Evolutionary conservation across 106 monocot genomes (phyloP).

Genomic region (Chionographis japonica): DNA sequence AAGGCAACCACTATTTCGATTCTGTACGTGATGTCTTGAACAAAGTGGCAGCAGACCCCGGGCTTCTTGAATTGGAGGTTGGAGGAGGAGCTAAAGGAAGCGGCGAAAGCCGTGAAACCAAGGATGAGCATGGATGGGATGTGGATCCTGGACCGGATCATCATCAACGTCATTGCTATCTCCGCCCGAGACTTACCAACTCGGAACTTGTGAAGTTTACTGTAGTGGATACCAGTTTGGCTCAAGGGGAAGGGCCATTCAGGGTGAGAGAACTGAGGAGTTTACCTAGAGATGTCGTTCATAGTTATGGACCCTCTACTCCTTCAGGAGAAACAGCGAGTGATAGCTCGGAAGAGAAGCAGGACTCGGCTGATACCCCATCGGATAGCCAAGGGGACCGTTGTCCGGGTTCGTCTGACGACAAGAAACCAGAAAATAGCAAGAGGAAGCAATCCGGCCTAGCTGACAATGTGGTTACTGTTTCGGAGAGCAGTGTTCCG

Average conservation of each 20-base stretch:
- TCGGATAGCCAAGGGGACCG: constrained; percentile 11
- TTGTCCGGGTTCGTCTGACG: neutral
- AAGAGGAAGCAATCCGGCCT: neutral
- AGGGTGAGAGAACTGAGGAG: constrained; percentile 52
- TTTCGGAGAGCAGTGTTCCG: neutral
- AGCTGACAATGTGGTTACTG: constrained; percentile 4
- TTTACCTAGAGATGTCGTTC: constrained; percentile 33
- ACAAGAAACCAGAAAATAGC: constrained; percentile 1
- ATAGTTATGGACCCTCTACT: neutral
- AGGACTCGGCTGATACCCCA: constrained; percentile 16
- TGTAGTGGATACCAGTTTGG: constrained; percentile 66
- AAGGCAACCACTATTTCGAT: constrained; percentile 90
- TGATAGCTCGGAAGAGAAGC: constrained; percentile 17
- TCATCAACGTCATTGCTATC: constrained; percentile 20
- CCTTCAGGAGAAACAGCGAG: constrained; percentile 17
- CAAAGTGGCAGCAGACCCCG: constrained; percentile 81
- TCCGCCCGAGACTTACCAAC: constrained; percentile 31
- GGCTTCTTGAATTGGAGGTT: constrained; percentile 61
- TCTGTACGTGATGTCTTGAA: constrained; percentile 82
- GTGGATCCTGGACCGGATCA: constrained; percentile 7
- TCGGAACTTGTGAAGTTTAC: constrained; percentile 61
- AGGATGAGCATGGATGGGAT: constrained; percentile 28
- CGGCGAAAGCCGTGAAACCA: neutral
- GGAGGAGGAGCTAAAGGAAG: constrained; percentile 16
- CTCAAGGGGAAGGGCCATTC: constrained; percentile 23